A percentile compares a stretch with the other conserved stretches of the same genome.
These are phyloP conservation scores for Solanum virginianum DNA, from an alignment of 257 asterid species.

Conservation along the genomic window DNA sequence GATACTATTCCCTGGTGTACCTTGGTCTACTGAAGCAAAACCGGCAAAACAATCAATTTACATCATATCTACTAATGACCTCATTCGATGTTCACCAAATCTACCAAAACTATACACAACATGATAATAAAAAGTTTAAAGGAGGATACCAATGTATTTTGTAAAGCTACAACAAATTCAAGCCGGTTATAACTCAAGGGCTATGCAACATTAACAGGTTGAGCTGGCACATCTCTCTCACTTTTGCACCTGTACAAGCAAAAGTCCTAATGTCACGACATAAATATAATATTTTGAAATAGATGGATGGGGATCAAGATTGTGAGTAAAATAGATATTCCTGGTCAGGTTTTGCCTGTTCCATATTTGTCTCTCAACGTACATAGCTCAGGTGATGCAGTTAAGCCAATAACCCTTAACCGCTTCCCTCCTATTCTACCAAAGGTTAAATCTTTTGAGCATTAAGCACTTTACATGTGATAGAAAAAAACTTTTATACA, in stretches of 20 bases:
- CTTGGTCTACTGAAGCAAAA: background rate
- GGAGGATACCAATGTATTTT: background rate
- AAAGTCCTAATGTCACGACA: background rate
- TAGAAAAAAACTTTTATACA: no score
- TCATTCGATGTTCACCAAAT: background rate
- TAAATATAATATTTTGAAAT: background rate
- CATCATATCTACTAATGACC: background rate
- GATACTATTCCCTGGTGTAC: background rate
- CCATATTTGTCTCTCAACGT: background rate
- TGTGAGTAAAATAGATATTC: background rate
- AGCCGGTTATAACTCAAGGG: background rate
- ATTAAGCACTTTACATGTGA: background rate
- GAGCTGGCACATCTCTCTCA: constrained; percentile 13
- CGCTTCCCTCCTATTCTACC: background rate
- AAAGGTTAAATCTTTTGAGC: background rate
- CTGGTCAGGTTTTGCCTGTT: background rate
- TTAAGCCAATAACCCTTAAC: background rate
- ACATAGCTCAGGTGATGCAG: background rate
- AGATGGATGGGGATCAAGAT: background rate
- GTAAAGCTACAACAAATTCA: background rate
- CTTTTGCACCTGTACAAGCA: constrained; percentile 26
- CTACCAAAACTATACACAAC: background rate
- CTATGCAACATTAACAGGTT: constrained; percentile 16
- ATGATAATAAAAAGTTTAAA: background rate
- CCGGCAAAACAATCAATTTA: background rate